Base-by-base conservation (phyloP, 768 basidiomycete genomes). In the Suillus cothurnatus region DNA sequence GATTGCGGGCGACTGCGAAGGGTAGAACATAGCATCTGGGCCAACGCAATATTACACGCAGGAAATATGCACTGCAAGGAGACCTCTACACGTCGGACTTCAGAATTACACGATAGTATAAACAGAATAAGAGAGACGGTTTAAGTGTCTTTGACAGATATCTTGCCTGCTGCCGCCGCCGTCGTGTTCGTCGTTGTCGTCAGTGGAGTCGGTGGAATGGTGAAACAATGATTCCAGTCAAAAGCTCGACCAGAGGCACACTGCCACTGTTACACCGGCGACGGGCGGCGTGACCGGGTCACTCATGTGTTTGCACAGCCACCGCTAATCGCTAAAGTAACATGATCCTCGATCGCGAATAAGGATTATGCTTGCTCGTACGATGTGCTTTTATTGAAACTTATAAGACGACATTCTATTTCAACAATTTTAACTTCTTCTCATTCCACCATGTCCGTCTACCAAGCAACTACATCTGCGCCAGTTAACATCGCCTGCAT, bases 401-500 rank as follows among this genome's bases (percentile, higher is more conserved):
- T 59, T 66, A 67, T 66, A 68, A 58, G 43, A 39, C 64, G 17
- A 26, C 65, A 23, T 26, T 38, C 7, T 14, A 55, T n/a, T 32
- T 11, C 21, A 55, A n/a, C 21, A 32, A 52, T 7, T 9, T 43
- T 21, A 34, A 34, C 61, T 38, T 53, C 21, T 36, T 67, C 47
- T 55, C 59, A 59, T 61, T 53, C 66, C 71, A 69, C 68, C 77
- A 90, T 89, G 88, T 70, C 86, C 66, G 71, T 87, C 70, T 88
- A 86, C 81, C 88, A 94, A 81, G 95, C 94, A 9, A 97, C 95
- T 17, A 88, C 89, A 0, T 92, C 95, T 67, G 95, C 95, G 0
- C 95, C 95, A 4, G 95, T 98, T 64, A 98, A 98, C 79, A 98
- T 98, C 72, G 95, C 95, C n/a, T 93, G 91, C 75, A 97, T 98